A percentile compares a stretch with the other conserved stretches of the same genome.
Evolutionary conservation across 257 asterid genomes (phyloP).

Genomic region (Solanum pimpinellifolium): DNA sequence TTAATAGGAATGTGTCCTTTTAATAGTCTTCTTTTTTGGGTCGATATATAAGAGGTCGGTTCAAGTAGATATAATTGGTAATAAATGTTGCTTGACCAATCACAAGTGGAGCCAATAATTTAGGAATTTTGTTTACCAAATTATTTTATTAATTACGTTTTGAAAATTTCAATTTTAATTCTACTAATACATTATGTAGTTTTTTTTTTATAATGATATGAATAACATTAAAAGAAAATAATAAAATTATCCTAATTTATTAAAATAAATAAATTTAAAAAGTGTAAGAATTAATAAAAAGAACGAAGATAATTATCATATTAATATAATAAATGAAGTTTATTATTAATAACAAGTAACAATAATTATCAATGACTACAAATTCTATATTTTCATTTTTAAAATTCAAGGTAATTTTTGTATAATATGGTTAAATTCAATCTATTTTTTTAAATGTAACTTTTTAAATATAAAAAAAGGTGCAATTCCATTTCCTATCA

Average conservation of each 20-base stretch:
- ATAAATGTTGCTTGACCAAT: not conserved
- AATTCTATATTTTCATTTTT: not conserved
- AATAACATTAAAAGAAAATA: too few species aligned
- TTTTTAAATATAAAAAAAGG: not conserved
- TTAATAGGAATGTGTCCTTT: not conserved
- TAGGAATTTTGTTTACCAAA: not conserved
- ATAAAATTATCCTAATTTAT: too few species aligned
- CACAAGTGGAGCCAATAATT: not conserved
- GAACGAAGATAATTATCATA: too few species aligned
- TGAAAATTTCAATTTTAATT: too few species aligned
- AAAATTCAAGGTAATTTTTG: not conserved
- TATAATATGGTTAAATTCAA: not conserved
- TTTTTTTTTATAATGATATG: too few species aligned
- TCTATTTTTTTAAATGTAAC: not conserved
- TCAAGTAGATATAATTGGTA: not conserved
- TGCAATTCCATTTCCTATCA: not conserved
- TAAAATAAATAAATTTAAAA: too few species aligned
- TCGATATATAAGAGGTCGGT: not conserved
- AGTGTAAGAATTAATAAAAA: too few species aligned
- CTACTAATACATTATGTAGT: too few species aligned
- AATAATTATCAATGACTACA: not conserved
- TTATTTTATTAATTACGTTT: too few species aligned
- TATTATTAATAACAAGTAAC: not conserved
- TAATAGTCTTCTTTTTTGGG: not conserved
- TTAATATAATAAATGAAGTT: too few species aligned